These are phyloP conservation scores for Tremellales sp. DNA, from an alignment of 1,284 basidiomycete species.

Conservation along the genomic window DNA sequence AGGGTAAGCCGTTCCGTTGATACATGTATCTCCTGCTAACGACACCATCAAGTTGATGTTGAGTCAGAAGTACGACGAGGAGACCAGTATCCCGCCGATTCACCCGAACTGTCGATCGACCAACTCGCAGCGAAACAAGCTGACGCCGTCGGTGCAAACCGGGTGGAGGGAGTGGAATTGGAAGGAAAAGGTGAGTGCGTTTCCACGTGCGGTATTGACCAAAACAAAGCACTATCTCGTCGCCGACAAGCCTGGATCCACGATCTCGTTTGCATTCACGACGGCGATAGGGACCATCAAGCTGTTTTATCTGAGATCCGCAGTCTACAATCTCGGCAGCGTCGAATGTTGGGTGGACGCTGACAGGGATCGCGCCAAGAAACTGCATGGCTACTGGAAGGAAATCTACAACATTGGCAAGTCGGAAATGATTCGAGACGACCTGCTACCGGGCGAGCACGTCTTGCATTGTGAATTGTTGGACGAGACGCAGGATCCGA, in stretches of 20 bases:
- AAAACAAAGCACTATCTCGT: conserved; percentile 29
- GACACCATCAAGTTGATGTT: conserved; percentile 16
- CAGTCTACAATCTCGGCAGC: conserved; percentile 32
- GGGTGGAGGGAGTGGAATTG: conserved; percentile 42
- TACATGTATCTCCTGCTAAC: neutral
- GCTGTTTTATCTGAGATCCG: conserved; percentile 37
- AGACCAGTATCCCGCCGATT: conserved; percentile 15
- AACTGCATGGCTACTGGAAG: conserved; percentile 39
- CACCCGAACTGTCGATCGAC: conserved; percentile 36
- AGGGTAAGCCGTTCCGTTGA: conserved; percentile 17
- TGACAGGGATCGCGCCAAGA: conserved; percentile 11
- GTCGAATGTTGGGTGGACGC: conserved; percentile 42
- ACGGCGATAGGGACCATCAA: conserved; percentile 32
- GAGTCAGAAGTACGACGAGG: conserved; percentile 23
- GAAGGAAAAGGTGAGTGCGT: conserved; percentile 26
- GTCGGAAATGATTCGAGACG: conserved; percentile 31
- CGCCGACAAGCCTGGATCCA: conserved; percentile 35
- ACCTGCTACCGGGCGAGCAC: conserved; percentile 33
- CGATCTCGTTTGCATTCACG: conserved; percentile 32
- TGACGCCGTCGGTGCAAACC: conserved; percentile 23
- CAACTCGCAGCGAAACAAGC: conserved; percentile 24
- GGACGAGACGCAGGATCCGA: conserved; percentile 33
- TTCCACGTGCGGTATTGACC: neutral
- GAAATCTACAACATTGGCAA: conserved; percentile 27
- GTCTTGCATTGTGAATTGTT: conserved; percentile 34